Conservation (phyloP, 2,329 filamentous ascomycete species). For the Aotearoamyces nothofagi region DNA sequence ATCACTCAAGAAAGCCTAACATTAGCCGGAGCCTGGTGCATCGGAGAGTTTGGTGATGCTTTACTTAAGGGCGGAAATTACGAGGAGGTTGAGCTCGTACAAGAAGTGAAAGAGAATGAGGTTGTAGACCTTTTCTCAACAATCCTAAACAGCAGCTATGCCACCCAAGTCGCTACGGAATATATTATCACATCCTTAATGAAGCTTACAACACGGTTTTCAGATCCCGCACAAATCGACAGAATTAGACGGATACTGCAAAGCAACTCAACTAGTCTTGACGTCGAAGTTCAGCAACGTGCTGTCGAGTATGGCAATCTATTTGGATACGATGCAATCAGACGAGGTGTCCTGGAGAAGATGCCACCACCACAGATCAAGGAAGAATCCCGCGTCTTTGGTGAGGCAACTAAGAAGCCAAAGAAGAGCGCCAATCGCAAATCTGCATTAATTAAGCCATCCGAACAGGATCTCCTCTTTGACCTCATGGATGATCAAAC, state of each 20-base stretch:
- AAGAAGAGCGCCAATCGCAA: constrained; percentile 58
- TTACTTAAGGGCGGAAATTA: constrained; percentile 82
- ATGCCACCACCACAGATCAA: constrained; percentile 97
- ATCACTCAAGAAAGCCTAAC: constrained; percentile 96
- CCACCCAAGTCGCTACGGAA: constrained; percentile 78
- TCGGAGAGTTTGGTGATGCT: constrained; percentile 89
- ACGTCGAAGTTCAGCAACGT: constrained; percentile 91
- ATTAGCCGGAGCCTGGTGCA: constrained; percentile 88
- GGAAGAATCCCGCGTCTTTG: constrained; percentile 82
- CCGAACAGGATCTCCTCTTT: constrained; percentile 79
- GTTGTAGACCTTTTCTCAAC: constrained; percentile 84
- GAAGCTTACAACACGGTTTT: constrained; percentile 83
- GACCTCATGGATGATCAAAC: constrained; percentile 79
- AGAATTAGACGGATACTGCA: constrained; percentile 67
- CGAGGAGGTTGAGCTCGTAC: constrained; percentile 81
- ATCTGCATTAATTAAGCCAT: constrained; percentile 64
- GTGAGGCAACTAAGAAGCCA: constrained; percentile 57
- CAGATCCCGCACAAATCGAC: constrained; percentile 73
- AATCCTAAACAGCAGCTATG: constrained; percentile 90
- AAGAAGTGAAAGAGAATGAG: constrained; percentile 70
- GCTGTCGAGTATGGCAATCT: constrained; percentile 91
- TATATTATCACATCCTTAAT: constrained; percentile 93
- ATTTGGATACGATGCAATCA: constrained; percentile 79
- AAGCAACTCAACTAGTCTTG: constrained; percentile 69
- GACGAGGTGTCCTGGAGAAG: constrained; percentile 82